These are phyloP conservation scores for Cinnamomum micranthum DNA, from an alignment of 164 flowering plant species.

Conservation along the genomic window DNA sequence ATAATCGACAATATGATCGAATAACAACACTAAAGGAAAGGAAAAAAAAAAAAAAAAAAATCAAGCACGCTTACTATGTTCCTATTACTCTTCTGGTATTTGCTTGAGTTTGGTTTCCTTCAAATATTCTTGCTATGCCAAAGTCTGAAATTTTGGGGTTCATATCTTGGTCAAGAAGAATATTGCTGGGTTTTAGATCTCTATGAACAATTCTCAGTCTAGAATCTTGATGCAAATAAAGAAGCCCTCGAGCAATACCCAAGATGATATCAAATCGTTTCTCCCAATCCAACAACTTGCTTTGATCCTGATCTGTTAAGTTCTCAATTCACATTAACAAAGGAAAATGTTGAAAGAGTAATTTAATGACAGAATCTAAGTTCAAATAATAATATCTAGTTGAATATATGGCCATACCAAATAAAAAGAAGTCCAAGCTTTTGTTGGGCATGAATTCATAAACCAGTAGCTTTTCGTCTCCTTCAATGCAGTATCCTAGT, in stretches of 20 bases:
- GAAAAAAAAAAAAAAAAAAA: too few relatives aligned
- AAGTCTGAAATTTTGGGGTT: conserved; percentile 52
- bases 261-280: conserved; percentile 21
- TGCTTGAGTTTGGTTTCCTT: conserved; percentile 20
- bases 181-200: conserved; percentile 56
- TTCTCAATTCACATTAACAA: not conserved
- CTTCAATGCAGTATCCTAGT: not conserved
- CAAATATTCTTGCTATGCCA: conserved; percentile 43
- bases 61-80: conserved; percentile 27
- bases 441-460: conserved; percentile 4
- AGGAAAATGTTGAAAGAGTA: not conserved
- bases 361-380: not conserved
- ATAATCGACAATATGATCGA: not conserved
- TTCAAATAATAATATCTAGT: too few relatives aligned
- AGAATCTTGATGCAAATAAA: conserved; percentile 62
- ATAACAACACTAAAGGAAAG: not conserved
- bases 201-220: conserved; percentile 45
- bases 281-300: conserved; percentile 17
- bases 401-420: not conserved
- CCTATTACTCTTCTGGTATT: conserved; percentile 28
- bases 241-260: conserved; percentile 52
- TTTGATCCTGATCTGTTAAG: not conserved
- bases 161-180: conserved; percentile 43
- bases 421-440: conserved; percentile 1
- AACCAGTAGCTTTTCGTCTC: conserved; percentile 3